Evolutionary conservation across 2,329 filamentous ascomycete genomes (phyloP), one percentile per base, ranked within the genome.

Genomic region (Venturia aucupariae): DNA sequence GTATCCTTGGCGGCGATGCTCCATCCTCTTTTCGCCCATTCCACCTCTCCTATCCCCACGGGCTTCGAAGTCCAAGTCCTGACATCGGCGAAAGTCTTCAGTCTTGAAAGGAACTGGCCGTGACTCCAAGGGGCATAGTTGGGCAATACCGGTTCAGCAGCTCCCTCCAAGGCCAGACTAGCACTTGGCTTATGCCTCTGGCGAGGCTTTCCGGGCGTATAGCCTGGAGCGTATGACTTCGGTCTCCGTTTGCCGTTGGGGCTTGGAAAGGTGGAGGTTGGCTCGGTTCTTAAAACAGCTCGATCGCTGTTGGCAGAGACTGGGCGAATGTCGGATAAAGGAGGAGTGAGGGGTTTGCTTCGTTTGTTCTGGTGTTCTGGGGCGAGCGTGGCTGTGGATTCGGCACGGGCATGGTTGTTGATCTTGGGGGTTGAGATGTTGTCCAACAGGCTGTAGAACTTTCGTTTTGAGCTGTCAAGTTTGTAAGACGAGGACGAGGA

Each of bases 1-100:
- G 89, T 89, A 75, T 96, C 92, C 72, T 72, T 74, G 1, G 67
- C 69, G 5, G 65, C 54, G 30, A 65, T 24, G 4, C 88, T 82
- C 93, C 94, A 99, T 0, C 93, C 93, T 65, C 90, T 81, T 79
- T 93, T 96, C 0, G 92, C 92, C 94, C 94, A 99, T 74, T 92
- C 89, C 8, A 97, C 86, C 76, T 97, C 94, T 72, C 86, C 91
- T 69, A 97, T 87, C 41, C 81, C 82, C 62, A 92, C 85, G 0
- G 94, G 92, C 74, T 97, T 97, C 0, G 90, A 89, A n/a, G 90
- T 89, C 93, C 93, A 99, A 73, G 89, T 85, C 63, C 91, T 94
- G 60, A 97, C 86, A 69, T 93, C 91, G 72, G 93, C 89, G 72
- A 96, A 99, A 0, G 91, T 95, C 66, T 88, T 88, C 35, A 99